These are phyloP conservation scores for Skeletonema costatum DNA, from an alignment of 108 stramenopile species.

Conservation along the genomic window DNA sequence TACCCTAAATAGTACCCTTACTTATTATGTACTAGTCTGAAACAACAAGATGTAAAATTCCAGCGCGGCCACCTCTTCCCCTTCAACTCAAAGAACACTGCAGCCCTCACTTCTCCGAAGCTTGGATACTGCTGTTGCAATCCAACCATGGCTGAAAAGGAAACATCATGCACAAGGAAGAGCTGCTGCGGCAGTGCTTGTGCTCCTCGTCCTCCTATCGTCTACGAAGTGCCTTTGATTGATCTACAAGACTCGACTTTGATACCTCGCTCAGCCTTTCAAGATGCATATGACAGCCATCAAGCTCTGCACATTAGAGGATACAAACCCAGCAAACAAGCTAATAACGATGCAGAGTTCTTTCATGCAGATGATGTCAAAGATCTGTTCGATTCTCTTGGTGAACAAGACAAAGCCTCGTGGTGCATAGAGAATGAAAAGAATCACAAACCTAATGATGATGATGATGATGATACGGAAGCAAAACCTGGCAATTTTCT, in stretches of 20 bases:
- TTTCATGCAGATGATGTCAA: constrained; percentile 35
- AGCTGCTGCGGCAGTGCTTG: no score
- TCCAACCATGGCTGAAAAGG: no score
- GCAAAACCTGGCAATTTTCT: constrained; percentile 32
- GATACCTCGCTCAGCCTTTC: constrained; percentile 18
- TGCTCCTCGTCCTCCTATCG: no score
- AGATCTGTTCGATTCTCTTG: constrained; percentile 49
- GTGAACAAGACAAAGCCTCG: constrained; percentile 54
- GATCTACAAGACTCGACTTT: neutral
- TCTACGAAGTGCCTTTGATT: neutral
- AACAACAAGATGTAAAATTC: no score
- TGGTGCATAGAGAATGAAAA: constrained; percentile 74
- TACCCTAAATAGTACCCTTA: no score
- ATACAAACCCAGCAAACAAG: neutral
- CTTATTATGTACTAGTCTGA: no score
- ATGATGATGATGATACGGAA: neutral
- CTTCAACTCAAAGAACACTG: no score
- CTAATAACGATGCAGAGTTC: neutral
- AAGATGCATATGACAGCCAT: constrained; percentile 8
- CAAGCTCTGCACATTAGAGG: constrained; percentile 36
- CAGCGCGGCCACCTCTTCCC: no score
- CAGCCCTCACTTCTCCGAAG: no score
- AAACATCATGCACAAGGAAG: no score
- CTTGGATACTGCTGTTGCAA: no score
- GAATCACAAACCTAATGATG: neutral